A percentile compares a stretch with the other conserved stretches of the same genome.
phyloP scores from a whole-genome alignment of 2,329 filamentous ascomycete species.

The Myotisia sp. region DNA sequence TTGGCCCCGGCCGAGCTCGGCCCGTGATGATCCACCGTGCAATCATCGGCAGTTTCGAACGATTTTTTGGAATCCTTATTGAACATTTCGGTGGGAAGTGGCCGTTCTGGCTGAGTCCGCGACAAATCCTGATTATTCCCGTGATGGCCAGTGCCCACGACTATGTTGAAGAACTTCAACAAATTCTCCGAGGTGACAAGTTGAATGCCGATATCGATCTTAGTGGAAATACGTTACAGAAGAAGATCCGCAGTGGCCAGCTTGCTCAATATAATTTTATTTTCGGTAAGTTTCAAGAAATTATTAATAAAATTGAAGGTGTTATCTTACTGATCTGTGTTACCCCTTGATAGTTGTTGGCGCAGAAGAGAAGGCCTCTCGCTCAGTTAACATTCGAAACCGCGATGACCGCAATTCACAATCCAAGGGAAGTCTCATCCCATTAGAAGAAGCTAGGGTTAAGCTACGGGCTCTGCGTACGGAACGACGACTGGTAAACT shows the following conservation, averaged over 20 bases:
- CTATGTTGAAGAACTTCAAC: conserved; percentile 35
- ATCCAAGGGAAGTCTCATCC: conserved; percentile 47
- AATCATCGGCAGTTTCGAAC: conserved; percentile 38
- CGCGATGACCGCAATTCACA: conserved; percentile 49
- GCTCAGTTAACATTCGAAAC: conserved; percentile 50
- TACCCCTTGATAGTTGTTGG: conserved; percentile 46
- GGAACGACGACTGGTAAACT: conserved; percentile 31
- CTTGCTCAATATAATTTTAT: conserved; percentile 39
- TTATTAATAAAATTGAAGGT: no score
- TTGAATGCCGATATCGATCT: conserved; percentile 36
- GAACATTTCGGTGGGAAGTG: conserved; percentile 40
- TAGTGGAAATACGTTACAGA: conserved; percentile 37
- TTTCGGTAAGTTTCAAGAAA: conserved; percentile 31
- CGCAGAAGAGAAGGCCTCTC: conserved; percentile 44
- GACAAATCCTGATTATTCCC: conserved; percentile 37
- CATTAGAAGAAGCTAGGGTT: conserved; percentile 43
- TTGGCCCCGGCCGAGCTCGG: conserved; percentile 31
- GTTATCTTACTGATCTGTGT: no score
- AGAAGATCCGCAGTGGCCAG: conserved; percentile 39
- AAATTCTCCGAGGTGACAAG: conserved; percentile 31
- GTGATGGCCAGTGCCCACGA: conserved; percentile 37
- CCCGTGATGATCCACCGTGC: conserved; percentile 40
- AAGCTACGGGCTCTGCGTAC: conserved; percentile 37
- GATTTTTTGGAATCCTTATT: conserved; percentile 37
- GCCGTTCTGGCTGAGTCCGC: conserved; percentile 40